Base-by-base conservation (phyloP, 352 stramenopile genomes). In the Pythium oligandrum region DNA sequence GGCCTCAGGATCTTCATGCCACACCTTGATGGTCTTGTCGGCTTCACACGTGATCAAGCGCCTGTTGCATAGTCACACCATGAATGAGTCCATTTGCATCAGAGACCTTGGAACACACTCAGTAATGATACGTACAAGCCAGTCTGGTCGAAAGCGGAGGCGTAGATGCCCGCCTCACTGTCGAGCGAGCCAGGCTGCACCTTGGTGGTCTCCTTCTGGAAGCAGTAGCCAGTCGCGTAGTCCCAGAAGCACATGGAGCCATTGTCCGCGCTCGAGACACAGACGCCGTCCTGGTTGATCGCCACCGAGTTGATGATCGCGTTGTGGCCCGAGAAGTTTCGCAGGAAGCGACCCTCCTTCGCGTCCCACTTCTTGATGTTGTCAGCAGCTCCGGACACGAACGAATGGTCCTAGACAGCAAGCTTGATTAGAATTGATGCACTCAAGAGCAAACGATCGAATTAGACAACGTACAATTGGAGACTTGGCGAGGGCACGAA, bases 21-120 rank as follows among this genome's bases (percentile, higher is more conserved):
- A 99, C 58, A 99, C 97, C 62, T 99, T 99, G 68, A 99, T 98
- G 3, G 94, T 98, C 76, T 99, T 99, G 76, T 99, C 98, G 0
- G 96, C 97, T 70, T 99, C 97, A 55, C 95, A 97, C 12, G 97
- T 99, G 63, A 99, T 97, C 31, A 99, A 85, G 30, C 98, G 88
- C 46, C 93, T 98, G 44, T 4, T 40, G 42, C 32, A 53, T 33
- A 37, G 7, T 26, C 17, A 26, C 17, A 26, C 17, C 17, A 26
- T 26, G 17, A 26, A 26, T 26, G 17, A 26, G 17, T 26, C 17
- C 17, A 26, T 26, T 26, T 26, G 17, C 17, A 26, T 26, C 17
- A 26, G 17, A 26, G 17, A 26, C 17, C 17, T 26, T 26, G 17
- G 17, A 26, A 26, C 17, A 26, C 17, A 26, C 17, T 26, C 17